Percentiles rank a stretch among this genome's conserved stretches.
phyloP scores from a whole-genome alignment of 495 filamentous ascomycete genomes.

The Lasiosphaeris hirsuta region DNA sequence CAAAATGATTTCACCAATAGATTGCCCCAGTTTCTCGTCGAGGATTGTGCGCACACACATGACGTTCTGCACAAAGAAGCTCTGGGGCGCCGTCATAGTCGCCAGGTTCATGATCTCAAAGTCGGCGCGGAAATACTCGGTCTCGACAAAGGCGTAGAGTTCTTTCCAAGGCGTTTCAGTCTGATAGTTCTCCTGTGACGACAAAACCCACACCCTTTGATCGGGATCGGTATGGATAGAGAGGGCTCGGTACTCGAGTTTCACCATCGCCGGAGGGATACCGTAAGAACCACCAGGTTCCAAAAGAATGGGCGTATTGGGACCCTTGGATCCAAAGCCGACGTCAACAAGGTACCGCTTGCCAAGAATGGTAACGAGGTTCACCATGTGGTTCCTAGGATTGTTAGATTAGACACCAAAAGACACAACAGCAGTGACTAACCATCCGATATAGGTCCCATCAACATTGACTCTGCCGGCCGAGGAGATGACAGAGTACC shows the following conservation, averaged over 20 bases:
- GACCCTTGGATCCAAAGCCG: constrained; percentile 57
- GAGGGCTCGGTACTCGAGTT: constrained; percentile 26
- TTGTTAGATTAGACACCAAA: background rate
- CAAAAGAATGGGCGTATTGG: constrained; percentile 33
- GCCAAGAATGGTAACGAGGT: constrained; percentile 56
- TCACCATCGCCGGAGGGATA: constrained; percentile 8
- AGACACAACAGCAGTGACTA: constrained; percentile 5
- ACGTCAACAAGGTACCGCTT: constrained; percentile 63
- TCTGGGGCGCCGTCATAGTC: constrained; percentile 34
- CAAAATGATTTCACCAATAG: constrained; percentile 47
- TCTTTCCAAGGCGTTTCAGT: constrained; percentile 32
- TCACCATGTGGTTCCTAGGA: constrained; percentile 66
- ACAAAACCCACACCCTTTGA: constrained; percentile 44
- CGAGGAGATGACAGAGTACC: constrained; percentile 51
- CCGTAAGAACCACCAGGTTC: constrained; percentile 12
- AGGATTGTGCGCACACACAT: constrained; percentile 41
- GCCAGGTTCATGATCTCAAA: constrained; percentile 61
- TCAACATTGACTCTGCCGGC: constrained; percentile 38
- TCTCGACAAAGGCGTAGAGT: constrained; percentile 40
- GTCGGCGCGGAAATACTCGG: constrained; percentile 43
- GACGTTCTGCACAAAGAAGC: constrained; percentile 43
- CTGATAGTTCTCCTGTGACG: constrained; percentile 19
- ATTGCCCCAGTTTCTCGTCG: constrained; percentile 24
- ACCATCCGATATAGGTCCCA: constrained; percentile 37
- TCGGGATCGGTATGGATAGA: constrained; percentile 25